Base-by-base conservation (phyloP, 2,329 filamentous ascomycete species). In the Trichoderma brevicompactum region DNA sequence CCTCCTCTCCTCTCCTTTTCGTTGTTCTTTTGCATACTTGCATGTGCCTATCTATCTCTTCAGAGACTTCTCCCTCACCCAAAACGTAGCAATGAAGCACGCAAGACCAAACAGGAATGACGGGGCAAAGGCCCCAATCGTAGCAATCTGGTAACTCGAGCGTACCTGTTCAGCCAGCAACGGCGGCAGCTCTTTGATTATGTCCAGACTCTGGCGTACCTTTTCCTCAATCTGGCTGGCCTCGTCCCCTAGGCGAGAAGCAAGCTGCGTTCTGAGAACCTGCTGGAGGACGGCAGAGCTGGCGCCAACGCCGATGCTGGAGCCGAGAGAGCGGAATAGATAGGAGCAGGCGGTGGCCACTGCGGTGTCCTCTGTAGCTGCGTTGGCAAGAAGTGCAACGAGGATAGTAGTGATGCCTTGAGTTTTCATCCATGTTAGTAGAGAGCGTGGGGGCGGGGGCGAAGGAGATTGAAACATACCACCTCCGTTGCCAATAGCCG, bases 331-430 rank as follows among this genome's bases (percentile, higher is more conserved):
- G 44, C 91, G 87, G 81, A 94, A 94, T 28, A 94, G 85, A 76
- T 94, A 94, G 19, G 88, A 91, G 74, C 90, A 92, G 7, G 92
- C 91, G 15, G 91, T 90, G 4, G 88, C 89, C 1, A 94, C 85
- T 2, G 92, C 90, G 67, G 90, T 87, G 69, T 94, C 91, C 49
- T 86, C 82, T 3, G 82, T 80, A 1, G 84, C 79, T 0, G 89
- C 85, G 72, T 92, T 92, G 38, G 90, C 87, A 68, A 94, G 86
- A 43, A 93, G 80, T 1, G 83, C 89, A 53, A 93, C 87, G 40
- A 94, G 82, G 0, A 89, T 88, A 0, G 88, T 89, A 0, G 90
- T 93, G 43, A 92, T 85, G 6, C 87, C 89, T 70, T 12, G 10
- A 17, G 17, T 19, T n/a, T 19, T 40, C 2, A 46, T 13, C 15